phyloP scores from a whole-genome alignment of 1,284 basidiomycete genomes.

The Leccinum variabile region DNA sequence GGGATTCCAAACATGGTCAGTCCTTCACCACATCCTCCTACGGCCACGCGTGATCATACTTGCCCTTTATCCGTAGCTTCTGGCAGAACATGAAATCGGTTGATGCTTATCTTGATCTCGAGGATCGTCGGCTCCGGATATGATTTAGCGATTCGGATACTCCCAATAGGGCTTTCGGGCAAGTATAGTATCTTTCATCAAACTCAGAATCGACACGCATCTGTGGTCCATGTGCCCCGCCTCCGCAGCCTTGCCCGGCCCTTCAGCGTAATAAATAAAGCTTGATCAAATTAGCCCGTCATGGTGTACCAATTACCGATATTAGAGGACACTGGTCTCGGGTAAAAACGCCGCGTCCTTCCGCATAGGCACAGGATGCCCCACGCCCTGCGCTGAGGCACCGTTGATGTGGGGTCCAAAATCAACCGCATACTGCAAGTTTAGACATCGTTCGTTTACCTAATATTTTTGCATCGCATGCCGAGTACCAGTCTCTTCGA shows the following conservation, averaged over 20 bases:
- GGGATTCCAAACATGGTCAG: constrained; percentile 98
- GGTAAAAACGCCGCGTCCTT: neutral
- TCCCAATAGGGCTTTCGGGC: neutral
- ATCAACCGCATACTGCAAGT: neutral
- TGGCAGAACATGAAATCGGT: constrained; percentile 89
- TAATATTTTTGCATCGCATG: neutral
- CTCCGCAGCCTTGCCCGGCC: neutral
- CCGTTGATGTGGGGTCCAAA: neutral
- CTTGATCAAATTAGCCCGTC: neutral
- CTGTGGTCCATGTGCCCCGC: neutral
- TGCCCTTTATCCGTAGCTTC: constrained; percentile 52
- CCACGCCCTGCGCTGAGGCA: neutral
- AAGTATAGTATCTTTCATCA: neutral
- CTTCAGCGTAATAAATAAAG: neutral
- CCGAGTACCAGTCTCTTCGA: neutral
- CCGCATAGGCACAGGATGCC: neutral
- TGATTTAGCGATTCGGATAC: neutral
- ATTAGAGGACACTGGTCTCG: neutral
- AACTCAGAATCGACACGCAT: neutral
- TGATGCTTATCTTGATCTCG: constrained; percentile 28
- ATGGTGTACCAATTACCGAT: neutral
- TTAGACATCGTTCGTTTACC: neutral
- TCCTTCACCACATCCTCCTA: constrained; percentile 1
- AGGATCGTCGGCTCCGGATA: neutral
- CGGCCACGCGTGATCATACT: constrained; percentile 5